Conservation (phyloP, 768 basidiomycete species). For the Erythrobasidium yunnanense region DNA sequence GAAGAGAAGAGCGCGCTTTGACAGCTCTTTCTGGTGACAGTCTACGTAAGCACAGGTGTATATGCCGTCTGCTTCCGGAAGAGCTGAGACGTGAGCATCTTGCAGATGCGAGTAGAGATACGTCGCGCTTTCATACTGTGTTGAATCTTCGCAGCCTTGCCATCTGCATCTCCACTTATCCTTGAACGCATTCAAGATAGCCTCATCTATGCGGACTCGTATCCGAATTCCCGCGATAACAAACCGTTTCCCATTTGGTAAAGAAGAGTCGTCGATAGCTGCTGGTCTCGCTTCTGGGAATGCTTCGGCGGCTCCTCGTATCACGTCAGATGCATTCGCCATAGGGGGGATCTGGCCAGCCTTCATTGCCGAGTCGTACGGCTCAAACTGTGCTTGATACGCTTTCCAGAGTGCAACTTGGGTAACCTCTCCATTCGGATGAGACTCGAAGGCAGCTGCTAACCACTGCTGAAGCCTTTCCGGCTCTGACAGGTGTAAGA, state of each 20-base stretch:
- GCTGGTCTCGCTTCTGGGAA: slow-evolving; percentile 79
- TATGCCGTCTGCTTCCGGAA: neutral
- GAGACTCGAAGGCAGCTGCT: slow-evolving; percentile 62
- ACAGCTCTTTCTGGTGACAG: neutral
- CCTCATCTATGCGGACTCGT: slow-evolving; percentile 35
- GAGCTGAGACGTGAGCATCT: neutral
- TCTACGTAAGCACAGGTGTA: neutral
- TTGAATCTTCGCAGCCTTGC: slow-evolving; percentile 13
- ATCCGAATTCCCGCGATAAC: slow-evolving; percentile 73
- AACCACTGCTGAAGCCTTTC: slow-evolving; percentile 75
- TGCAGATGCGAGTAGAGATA: slow-evolving; percentile 4
- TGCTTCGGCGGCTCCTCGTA: slow-evolving; percentile 77
- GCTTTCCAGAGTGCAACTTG: slow-evolving; percentile 94
- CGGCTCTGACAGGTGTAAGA: slow-evolving; percentile 58
- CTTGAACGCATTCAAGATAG: neutral
- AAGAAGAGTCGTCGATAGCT: slow-evolving; percentile 49
- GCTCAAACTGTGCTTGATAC: slow-evolving; percentile 71
- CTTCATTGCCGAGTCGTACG: slow-evolving; percentile 45
- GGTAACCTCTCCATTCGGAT: slow-evolving; percentile 66
- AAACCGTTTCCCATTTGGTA: slow-evolving; percentile 54
- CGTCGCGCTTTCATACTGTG: too few species aligned
- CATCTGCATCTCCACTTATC: slow-evolving; percentile 21
- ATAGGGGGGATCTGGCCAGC: slow-evolving; percentile 37
- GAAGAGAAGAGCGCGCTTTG: neutral
- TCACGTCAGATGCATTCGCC: slow-evolving; percentile 79